phyloP scores from a whole-genome alignment of 2,329 filamentous ascomycete species.

The Eurotiales sp. region DNA sequence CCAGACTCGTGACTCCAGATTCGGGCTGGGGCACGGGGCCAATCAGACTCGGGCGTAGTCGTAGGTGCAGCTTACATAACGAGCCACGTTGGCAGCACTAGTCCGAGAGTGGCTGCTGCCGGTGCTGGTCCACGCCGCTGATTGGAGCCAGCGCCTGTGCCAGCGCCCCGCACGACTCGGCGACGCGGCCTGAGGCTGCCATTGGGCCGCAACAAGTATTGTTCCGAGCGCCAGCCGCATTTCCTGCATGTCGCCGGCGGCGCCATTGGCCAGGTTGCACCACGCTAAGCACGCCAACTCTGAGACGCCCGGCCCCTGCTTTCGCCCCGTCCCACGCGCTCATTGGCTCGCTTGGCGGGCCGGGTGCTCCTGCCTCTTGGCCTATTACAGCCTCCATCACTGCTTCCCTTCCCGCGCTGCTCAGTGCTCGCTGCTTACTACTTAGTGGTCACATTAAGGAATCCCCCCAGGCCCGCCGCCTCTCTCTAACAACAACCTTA shows the following conservation, averaged over 20 bases:
- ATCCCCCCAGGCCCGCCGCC: slow-evolving; percentile 8
- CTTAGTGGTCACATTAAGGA: no score
- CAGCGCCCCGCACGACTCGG: slow-evolving; percentile 7
- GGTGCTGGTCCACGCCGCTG: not conserved
- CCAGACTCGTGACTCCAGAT: no score
- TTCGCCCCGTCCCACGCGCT: not conserved
- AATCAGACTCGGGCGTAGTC: no score
- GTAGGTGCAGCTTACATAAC: no score
- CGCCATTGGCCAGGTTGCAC: no score
- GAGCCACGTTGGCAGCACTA: slow-evolving; percentile 25
- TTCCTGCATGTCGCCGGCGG: no score
- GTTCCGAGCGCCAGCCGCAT: not conserved
- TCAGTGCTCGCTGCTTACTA: not conserved
- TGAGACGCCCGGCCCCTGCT: slow-evolving; percentile 12
- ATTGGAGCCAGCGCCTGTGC: slow-evolving; percentile 17
- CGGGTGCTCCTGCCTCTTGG: not conserved
- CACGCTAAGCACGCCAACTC: no score
- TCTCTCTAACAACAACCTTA: not conserved
- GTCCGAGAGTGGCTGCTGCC: slow-evolving; percentile 6
- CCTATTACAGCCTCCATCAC: slow-evolving; percentile 1
- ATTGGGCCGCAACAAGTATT: slow-evolving; percentile 11
- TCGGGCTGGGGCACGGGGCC: no score
- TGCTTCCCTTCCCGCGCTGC: slow-evolving; percentile 2
- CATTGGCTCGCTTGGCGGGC: slow-evolving; percentile 11
- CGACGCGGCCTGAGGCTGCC: not conserved